These are phyloP conservation scores for Colletotrichum shisoi DNA, from an alignment of 2,329 filamentous ascomycete species.

Conservation along the genomic window DNA sequence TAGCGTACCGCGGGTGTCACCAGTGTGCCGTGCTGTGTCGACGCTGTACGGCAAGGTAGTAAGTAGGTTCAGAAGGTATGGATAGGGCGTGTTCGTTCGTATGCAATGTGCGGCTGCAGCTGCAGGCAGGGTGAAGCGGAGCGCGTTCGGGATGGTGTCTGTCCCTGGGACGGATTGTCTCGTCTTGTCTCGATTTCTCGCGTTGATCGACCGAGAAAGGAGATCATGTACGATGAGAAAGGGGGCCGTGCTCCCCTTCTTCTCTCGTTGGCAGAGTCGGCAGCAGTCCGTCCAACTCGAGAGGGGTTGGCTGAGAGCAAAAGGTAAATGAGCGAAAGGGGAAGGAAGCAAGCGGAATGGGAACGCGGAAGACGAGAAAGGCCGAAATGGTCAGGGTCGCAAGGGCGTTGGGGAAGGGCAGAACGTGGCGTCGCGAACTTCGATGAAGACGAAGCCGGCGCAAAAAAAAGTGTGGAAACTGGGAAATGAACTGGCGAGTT, in stretches of 20 bases:
- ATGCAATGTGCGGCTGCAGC: constrained; percentile 8
- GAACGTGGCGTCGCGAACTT: not conserved
- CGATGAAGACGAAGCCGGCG: constrained; percentile 5
- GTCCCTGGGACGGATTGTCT: constrained; percentile 20
- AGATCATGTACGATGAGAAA: constrained; percentile 11
- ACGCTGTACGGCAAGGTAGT: not conserved
- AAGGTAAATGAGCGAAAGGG: constrained; percentile 4
- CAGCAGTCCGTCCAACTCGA: constrained; percentile 2
- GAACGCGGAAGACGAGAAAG: constrained; percentile 13
- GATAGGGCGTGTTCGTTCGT: constrained; percentile 9
- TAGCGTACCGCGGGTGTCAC: constrained; percentile 2
- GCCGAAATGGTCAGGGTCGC: constrained; percentile 17
- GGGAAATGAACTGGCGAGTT: constrained; percentile 7
- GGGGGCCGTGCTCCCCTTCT: constrained; percentile 26
- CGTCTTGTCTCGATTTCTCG: constrained; percentile 34
- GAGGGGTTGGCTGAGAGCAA: not conserved
- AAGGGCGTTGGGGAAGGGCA: constrained; percentile 17
- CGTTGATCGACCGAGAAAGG: constrained; percentile 28
- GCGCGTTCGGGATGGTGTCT: constrained; percentile 24
- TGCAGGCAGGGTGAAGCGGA: constrained; percentile 22
- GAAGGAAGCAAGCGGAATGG: constrained; percentile 22
- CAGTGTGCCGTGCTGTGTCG: not conserved
- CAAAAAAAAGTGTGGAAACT: constrained; percentile 12
- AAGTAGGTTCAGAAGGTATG: not conserved
- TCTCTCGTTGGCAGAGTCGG: not conserved